Conservation (phyloP, 768 basidiomycete species). For the Lentinula detonsa region DNA sequence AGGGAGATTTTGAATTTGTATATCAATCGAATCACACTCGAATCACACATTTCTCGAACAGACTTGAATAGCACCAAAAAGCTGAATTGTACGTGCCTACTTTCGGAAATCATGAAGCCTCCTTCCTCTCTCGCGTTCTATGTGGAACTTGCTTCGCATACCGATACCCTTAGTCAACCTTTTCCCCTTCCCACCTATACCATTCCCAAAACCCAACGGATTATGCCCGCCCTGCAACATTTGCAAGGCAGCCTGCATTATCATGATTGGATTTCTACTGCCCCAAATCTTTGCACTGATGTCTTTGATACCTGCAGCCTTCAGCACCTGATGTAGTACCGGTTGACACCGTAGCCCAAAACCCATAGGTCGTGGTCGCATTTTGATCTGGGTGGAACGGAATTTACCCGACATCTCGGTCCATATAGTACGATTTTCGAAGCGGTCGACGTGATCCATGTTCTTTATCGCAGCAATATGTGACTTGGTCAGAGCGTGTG, state of each 20-base stretch:
- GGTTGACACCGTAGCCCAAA: constrained; percentile 92
- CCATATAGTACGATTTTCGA: constrained; percentile 93
- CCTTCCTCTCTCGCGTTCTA: constrained; percentile 82
- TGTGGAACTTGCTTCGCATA: constrained; percentile 55
- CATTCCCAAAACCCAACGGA: constrained; percentile 77
- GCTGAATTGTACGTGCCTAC: constrained; percentile 13
- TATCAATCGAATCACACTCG: too few species aligned
- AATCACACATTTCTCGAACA: too few species aligned
- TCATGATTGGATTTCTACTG: constrained; percentile 78
- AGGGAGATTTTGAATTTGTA: neutral
- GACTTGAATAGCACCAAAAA: too few species aligned
- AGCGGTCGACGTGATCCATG: constrained; percentile 93
- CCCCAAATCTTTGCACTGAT: constrained; percentile 94
- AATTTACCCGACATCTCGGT: constrained; percentile 83
- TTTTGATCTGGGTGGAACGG: constrained; percentile 72
- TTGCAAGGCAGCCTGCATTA: constrained; percentile 79
- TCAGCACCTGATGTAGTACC: constrained; percentile 80
- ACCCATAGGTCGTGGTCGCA: constrained; percentile 81
- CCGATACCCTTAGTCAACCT: constrained; percentile 74
- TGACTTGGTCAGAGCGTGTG: constrained; percentile 53
- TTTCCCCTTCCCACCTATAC: constrained; percentile 65
- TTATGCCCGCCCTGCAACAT: constrained; percentile 83
- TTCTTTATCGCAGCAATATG: constrained; percentile 67
- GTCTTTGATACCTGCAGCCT: constrained; percentile 94
- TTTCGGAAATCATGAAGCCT: constrained; percentile 64